Evolutionary conservation across 768 basidiomycete species (phyloP), one percentile per base, ranked within the genome.

Genomic region (Russula brevipes): DNA sequence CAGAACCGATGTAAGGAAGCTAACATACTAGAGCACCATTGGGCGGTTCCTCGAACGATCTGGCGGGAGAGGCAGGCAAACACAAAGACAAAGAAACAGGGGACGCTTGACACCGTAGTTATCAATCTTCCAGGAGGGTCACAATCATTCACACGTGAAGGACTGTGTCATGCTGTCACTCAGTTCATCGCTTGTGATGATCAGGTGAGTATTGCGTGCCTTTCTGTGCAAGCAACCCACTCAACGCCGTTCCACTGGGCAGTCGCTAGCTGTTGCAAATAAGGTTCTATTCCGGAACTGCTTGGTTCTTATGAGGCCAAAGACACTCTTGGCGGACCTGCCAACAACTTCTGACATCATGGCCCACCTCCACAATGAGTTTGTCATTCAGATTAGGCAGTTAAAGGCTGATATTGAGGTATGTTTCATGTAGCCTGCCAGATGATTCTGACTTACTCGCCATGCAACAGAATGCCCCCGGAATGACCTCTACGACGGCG

Each of bases 291-390:
- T 57, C 49, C 14, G 14, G 12, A 57, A 57, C 2, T 47, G 35
- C 11, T 10, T 58, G 2, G 57, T 58, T 50, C 24, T 33, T 2
- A 58, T 58, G 57, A 16, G 38, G 7, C 57, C 57, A n/a, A 58
- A 41, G 17, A 35, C 38, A 2, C 39, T 24, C 0, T 17, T 10
- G 7, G 1, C 24, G n/a, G 30, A 58, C 14, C 9, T 58, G 5
- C 57, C 47, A 5, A 58, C 16, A 14, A 39, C 30, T 0, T 10
- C 44, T 4, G 10, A 58, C 16, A n/a, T n/a, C n/a, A n/a, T n/a
- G n/a, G n/a, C n/a, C n/a, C 39, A 58, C 4, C 45, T 57, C 12
- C 56, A 57, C n/a, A 49, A 57, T 30, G 7, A 57, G 24, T 57
- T 47, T 10, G 36, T 57, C 4, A 2, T 2, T 14, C 12, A 17